Evolutionary conservation across 75 land plant species (phyloP), one percentile per base, ranked within the genome.

Genomic region (Cryptomeria japonica): DNA sequence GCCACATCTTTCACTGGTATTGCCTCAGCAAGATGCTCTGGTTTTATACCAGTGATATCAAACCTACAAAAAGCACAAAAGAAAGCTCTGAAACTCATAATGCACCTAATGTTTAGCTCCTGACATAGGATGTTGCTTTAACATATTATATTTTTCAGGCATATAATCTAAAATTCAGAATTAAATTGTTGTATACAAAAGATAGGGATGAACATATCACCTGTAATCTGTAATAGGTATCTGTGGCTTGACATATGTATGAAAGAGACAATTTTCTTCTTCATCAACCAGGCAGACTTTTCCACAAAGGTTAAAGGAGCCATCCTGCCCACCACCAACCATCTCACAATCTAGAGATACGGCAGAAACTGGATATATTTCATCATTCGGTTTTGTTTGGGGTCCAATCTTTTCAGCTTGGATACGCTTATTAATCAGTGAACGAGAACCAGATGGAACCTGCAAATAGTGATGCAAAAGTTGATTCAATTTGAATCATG

Each of bases 251-350:
- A 96, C 97, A 86, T 85, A 96, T 28, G 94, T 88, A 36, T 95
- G 90, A 31, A 94, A 92, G 38, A 97, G 91, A 13, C 91, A 72
- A 77, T 93, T 94, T 86, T 97, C 99, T 82, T 95, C 88, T 87
- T 96, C 94, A 87, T 97, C 97, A 80, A 96, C 88, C 46, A 96
- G 87, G 89, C 97, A 97, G 28, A 97, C 93, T 56, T 96, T 87
- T 34, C 92, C 98, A 90, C 96, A 97, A 16, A 97, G 56, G 87
- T 96, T 93, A 76, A 97, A 85, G 11, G 94, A 89, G 31, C 95
- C 96, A 88, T 95, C 96, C 84, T 88, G 92, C 56, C 97, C 97
- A 28, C 97, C 96, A 25, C 97, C 96, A 70, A 95, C 99, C 99
- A 96, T 97, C 89, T 94, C 94, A 88, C 99, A 97, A 46, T 91